Conservation (phyloP, 2,329 filamentous ascomycete genomes). For the Elsinoe fawcettii region DNA sequence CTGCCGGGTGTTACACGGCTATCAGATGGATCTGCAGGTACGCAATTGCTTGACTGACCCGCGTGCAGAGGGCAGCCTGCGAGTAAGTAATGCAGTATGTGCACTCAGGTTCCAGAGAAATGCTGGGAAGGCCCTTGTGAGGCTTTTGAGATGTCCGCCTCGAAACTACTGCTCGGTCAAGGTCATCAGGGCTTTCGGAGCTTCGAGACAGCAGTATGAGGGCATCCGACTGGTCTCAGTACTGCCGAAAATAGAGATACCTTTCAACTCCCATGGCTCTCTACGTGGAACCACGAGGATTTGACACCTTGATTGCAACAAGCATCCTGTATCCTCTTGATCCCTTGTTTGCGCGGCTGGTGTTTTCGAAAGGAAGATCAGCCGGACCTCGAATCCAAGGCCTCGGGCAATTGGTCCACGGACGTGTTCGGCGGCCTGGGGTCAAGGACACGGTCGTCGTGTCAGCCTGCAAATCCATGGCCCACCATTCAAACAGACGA, state of each 20-base stretch:
- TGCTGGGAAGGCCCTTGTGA: not conserved
- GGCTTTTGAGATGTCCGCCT: not conserved
- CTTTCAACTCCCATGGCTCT: not conserved
- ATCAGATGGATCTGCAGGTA: conserved; percentile 13
- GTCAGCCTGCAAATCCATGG: conserved; percentile 10
- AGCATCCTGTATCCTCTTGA: conserved; percentile 2
- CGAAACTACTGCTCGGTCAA: not conserved
- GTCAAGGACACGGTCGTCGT: conserved; percentile 9
- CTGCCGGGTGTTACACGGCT: conserved; percentile 2
- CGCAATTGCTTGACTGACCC: not conserved
- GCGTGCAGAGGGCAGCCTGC: not conserved
- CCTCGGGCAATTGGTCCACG: not conserved
- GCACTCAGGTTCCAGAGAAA: not conserved
- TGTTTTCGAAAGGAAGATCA: conserved; percentile 10
- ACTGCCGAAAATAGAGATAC: not conserved
- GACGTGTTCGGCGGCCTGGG: conserved; percentile 8
- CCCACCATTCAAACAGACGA: conserved; percentile 7
- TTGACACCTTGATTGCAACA: conserved; percentile 8
- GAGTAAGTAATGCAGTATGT: not conserved
- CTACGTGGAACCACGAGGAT: conserved; percentile 1
- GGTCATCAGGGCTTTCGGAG: not conserved
- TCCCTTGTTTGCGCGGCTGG: not conserved
- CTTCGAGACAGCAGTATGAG: not conserved
- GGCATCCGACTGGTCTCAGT: not conserved
- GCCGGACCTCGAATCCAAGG: conserved; percentile 3